Percentiles rank a stretch among this genome's conserved stretches.
phyloP scores from a whole-genome alignment of 78 protist genomes.

The Speleostelium caveatum region DNA sequence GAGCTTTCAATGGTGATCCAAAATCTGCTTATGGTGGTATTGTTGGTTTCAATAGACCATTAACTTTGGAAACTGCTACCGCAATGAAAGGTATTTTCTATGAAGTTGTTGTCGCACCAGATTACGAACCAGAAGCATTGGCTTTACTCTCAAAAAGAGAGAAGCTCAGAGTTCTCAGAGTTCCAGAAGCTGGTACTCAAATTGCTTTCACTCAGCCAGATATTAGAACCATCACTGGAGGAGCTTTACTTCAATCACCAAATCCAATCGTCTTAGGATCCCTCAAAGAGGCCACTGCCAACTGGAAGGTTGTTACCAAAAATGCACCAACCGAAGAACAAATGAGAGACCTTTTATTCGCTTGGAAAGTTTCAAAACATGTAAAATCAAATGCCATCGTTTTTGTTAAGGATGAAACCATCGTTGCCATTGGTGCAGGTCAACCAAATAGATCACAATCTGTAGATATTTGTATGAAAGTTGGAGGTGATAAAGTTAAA shows the following conservation, averaged over 20 bases:
- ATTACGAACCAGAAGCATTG: slow-evolving; percentile 49
- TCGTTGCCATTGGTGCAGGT: slow-evolving; percentile 83
- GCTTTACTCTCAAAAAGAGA: slow-evolving; percentile 25
- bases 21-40: slow-evolving; percentile 81
- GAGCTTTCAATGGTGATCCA: slow-evolving; percentile 74
- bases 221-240: slow-evolving; percentile 77
- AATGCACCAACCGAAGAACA: slow-evolving; percentile 66
- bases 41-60: slow-evolving; percentile 60
- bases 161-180: slow-evolving; percentile 34
- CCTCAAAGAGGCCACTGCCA: slow-evolving; percentile 23
- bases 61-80: slow-evolving; percentile 44
- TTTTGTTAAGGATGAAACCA: slow-evolving; percentile 37
- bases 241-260: slow-evolving; percentile 69
- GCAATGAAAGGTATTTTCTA: slow-evolving; percentile 61
- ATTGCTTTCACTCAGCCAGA: slow-evolving; percentile 46
- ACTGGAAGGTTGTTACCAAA: slow-evolving; percentile 62
- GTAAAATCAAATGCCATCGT: slow-evolving; percentile 83
- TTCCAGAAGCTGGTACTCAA: slow-evolving; percentile 58
- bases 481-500: slow-evolving; percentile 65
- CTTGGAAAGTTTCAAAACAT: slow-evolving; percentile 71
- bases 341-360: slow-evolving; percentile 65
- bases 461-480: slow-evolving; percentile 39
- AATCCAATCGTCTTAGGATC: slow-evolving; percentile 57
- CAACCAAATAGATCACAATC: slow-evolving; percentile 78
- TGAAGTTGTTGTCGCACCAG: slow-evolving; percentile 81